Evolutionary conservation across 208 protist genomes (phyloP).

Genomic region (Trypanosoma congolense): DNA sequence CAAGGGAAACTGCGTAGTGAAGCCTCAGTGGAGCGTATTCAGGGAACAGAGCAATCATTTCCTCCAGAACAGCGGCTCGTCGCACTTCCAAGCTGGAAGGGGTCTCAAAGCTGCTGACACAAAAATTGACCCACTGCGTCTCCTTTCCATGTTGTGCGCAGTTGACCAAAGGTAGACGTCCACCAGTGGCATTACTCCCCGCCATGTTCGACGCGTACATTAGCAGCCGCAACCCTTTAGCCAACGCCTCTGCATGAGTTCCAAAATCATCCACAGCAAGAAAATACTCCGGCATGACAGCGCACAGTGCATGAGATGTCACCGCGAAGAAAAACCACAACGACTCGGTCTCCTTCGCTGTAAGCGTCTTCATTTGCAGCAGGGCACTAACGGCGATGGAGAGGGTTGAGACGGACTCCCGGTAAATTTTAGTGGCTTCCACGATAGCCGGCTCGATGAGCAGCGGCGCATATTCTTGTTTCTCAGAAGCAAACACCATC

Average conservation of each 20-base stretch:
- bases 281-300: conserved; percentile 63
- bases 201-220: conserved; percentile 15
- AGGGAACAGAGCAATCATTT: conserved; percentile 74
- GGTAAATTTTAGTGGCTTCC: background rate
- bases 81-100: conserved; percentile 22
- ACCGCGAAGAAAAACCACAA: conserved; percentile 22
- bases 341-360: background rate
- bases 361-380: background rate
- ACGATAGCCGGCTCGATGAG: background rate
- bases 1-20: conserved; percentile 51
- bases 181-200: background rate
- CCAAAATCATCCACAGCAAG: conserved; percentile 38
- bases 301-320: conserved; percentile 30
- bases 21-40: conserved; percentile 57
- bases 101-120: conserved; percentile 42
- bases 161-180: conserved; percentile 17
- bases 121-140: conserved; percentile 40
- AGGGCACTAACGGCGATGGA: too few relatives aligned
- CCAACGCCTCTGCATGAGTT: conserved; percentile 33
- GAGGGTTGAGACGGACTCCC: too few relatives aligned
- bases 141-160: conserved; percentile 9
- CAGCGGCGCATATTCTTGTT: too few relatives aligned
- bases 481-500: background rate
- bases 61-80: conserved; percentile 58
- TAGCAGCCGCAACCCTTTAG: conserved; percentile 51